Percentiles rank a stretch among this genome's conserved stretches.
phyloP scores from a whole-genome alignment of 495 filamentous ascomycete species.

The Penicillium taxi region DNA sequence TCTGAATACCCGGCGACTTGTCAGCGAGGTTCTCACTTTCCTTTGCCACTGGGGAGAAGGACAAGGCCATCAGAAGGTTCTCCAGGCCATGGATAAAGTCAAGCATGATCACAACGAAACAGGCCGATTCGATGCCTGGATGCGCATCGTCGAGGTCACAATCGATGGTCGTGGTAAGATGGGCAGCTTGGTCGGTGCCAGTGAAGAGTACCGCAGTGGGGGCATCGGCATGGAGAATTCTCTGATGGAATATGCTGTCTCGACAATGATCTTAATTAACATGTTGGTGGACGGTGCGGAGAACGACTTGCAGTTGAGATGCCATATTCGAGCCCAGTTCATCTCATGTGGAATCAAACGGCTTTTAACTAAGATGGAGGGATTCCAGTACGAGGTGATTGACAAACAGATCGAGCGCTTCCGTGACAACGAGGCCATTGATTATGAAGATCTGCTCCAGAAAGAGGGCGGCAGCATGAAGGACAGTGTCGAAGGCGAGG shows the following conservation, averaged over 20 bases:
- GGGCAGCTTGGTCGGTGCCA: conserved; percentile 93
- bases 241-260: conserved; percentile 97
- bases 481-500: conserved; percentile 81
- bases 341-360: conserved; percentile 93
- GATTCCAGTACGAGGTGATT: conserved; percentile 95
- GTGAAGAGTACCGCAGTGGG: conserved; percentile 92
- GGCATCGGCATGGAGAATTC: conserved; percentile 98
- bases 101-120: conserved; percentile 87
- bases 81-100: conserved; percentile 87
- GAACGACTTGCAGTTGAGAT: conserved; percentile 77
- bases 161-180: conserved; percentile 96
- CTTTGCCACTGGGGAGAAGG: conserved; percentile 93
- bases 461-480: conserved; percentile 83
- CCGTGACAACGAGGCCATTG: conserved; percentile 87
- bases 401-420: conserved; percentile 97
- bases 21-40: conserved; percentile 95
- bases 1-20: conserved; percentile 85
- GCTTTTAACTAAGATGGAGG: conserved; percentile 94
- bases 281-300: conserved; percentile 92
- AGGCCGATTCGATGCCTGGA: conserved; percentile 96
- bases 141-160: conserved; percentile 96
- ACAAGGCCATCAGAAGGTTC: conserved; percentile 89
- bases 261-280: conserved; percentile 90
- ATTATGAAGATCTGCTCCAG: conserved; percentile 96
- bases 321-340: conserved; percentile 93